Percentiles rank a stretch among this genome's conserved stretches.
Evolutionary conservation across 2,329 filamentous ascomycete genomes (phyloP).

Genomic region (Ophiostoma populinum): DNA sequence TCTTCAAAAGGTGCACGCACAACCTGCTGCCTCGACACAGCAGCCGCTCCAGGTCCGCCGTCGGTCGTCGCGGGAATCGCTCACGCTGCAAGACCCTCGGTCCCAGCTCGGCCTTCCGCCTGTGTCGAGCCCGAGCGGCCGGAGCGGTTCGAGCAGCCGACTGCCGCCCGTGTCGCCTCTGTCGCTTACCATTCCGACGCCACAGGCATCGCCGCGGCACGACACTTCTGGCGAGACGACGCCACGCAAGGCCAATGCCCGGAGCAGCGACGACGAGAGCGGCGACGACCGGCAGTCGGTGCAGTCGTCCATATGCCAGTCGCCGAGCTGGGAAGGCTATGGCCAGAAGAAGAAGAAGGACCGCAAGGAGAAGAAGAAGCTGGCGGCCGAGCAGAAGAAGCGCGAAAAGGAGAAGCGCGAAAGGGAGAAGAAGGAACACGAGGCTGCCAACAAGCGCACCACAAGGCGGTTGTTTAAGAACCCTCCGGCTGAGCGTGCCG

Average conservation of each 20-base stretch:
- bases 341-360: conserved; percentile 34
- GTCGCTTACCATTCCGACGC: no score
- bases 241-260: conserved; percentile 18
- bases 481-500: conserved; percentile 14
- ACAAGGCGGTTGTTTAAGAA: conserved; percentile 22
- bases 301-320: conserved; percentile 38
- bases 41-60: no score
- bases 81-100: no score
- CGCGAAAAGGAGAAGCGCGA: conserved; percentile 23
- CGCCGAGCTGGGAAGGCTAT: conserved; percentile 44
- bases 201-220: no score
- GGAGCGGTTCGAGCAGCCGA: no score
- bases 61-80: no score
- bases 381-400: conserved; percentile 22
- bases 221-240: conserved; percentile 21
- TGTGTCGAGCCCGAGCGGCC: no score
- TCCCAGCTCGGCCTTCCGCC: no score
- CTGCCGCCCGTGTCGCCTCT: no score
- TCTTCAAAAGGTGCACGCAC: no score
- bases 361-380: conserved; percentile 36
- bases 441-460: conserved; percentile 12
- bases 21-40: no score
- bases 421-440: conserved; percentile 8
- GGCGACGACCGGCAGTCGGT: conserved; percentile 22
- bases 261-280: conserved; percentile 9